phyloP scores from a whole-genome alignment of 805 yeast species.

The Kazachstania psychrophila region DNA sequence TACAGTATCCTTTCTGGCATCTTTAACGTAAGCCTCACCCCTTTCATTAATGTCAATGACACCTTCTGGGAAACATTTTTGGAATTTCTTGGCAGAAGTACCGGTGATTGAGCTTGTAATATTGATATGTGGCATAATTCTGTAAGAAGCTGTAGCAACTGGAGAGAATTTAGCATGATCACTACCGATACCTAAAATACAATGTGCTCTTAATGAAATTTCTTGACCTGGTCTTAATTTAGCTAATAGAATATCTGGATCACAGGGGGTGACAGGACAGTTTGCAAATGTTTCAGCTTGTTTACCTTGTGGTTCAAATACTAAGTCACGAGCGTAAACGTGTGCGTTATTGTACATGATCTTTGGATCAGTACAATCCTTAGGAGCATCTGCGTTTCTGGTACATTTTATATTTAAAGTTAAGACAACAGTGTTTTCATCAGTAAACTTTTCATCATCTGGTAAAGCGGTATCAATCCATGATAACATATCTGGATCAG shows the following conservation, averaged over 20 bases:
- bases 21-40: constrained; percentile 71
- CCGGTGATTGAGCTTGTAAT: constrained; percentile 70
- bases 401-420: constrained; percentile 76
- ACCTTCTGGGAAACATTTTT: constrained; percentile 87
- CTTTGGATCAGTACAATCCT: constrained; percentile 69
- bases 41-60: constrained; percentile 66
- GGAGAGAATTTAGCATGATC: constrained; percentile 98
- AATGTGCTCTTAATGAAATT: constrained; percentile 80
- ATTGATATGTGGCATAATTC: constrained; percentile 81
- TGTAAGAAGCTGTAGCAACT: constrained; percentile 91
- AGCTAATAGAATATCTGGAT: constrained; percentile 83
- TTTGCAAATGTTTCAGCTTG: constrained; percentile 65
- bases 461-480: constrained; percentile 69
- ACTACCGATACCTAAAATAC: constrained; percentile 81
- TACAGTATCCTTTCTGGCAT: constrained; percentile 92
- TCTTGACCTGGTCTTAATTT: constrained; percentile 97
- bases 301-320: constrained; percentile 85
- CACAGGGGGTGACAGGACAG: constrained; percentile 63
- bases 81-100: constrained; percentile 65
- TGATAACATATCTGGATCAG: constrained; percentile 78
- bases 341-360: constrained; percentile 74
- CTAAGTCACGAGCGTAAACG: constrained; percentile 82
- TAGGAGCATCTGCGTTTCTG: constrained; percentile 73
- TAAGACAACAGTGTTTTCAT: constrained; percentile 81
- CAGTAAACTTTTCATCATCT: constrained; percentile 66